These are phyloP conservation scores for Aspergillus indologenus DNA, from an alignment of 495 filamentous ascomycete species.

Conservation along the genomic window DNA sequence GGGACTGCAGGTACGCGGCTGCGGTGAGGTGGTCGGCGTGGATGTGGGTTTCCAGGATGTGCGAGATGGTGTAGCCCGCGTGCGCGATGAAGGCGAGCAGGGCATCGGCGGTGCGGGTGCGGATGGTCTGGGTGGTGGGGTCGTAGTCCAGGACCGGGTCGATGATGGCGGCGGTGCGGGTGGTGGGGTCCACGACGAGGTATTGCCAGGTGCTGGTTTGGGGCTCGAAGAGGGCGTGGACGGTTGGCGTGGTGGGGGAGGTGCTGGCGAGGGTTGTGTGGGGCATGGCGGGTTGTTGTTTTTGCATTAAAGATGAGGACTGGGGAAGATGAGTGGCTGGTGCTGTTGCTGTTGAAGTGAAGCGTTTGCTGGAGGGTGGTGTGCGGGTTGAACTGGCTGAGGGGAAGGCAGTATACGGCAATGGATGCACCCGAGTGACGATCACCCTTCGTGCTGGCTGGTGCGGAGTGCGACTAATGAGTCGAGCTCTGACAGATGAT, in stretches of 20 bases:
- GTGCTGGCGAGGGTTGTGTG: neutral
- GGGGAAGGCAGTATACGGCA: too few species aligned
- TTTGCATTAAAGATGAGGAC: too few species aligned
- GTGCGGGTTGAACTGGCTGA: too few species aligned
- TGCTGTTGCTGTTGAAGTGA: too few species aligned
- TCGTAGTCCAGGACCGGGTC: slow-evolving; percentile 61
- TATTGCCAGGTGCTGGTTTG: slow-evolving; percentile 60
- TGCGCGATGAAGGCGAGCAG: slow-evolving; percentile 40
- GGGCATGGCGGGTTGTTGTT: neutral
- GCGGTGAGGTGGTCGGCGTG: slow-evolving; percentile 65
- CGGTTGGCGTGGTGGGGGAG: slow-evolving; percentile 24
- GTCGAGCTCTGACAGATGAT: neutral
- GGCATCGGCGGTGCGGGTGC: slow-evolving; percentile 46
- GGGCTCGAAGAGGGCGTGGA: slow-evolving; percentile 43
- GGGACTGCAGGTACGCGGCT: slow-evolving; percentile 49
- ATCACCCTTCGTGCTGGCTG: neutral
- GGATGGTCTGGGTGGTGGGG: slow-evolving; percentile 41
- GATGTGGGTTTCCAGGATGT: slow-evolving; percentile 58
- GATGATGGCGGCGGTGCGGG: slow-evolving; percentile 49
- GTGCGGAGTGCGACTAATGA: too few species aligned
- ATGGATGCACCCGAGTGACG: neutral
- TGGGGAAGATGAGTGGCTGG: neutral
- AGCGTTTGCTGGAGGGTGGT: neutral
- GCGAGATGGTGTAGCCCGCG: slow-evolving; percentile 46
- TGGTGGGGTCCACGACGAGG: slow-evolving; percentile 52